Evolutionary conservation across 2,329 filamentous ascomycete genomes (phyloP).

Genomic region (Coniochaeta sp.): DNA sequence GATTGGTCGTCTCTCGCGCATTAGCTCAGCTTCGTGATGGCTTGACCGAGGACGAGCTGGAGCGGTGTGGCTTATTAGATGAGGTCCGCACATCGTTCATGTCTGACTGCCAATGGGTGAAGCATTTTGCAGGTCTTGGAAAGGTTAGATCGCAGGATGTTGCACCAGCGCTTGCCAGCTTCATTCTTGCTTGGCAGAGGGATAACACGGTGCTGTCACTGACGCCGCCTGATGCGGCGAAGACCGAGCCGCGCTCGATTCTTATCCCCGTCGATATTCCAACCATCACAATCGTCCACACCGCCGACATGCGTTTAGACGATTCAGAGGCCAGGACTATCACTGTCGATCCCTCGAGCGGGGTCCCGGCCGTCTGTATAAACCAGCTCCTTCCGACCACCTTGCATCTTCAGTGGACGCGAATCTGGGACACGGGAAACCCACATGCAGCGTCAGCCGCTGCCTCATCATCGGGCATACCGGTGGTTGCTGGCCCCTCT

Average conservation of each 20-base stretch:
- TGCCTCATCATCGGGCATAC: not conserved
- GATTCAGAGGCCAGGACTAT: slow-evolving; percentile 18
- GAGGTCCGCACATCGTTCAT: slow-evolving; percentile 43
- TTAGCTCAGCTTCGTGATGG: slow-evolving; percentile 33
- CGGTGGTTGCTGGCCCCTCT: slow-evolving; percentile 8
- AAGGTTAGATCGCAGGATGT: slow-evolving; percentile 7
- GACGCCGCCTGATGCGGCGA: slow-evolving; percentile 20
- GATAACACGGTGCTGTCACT: slow-evolving; percentile 24
- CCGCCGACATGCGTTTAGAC: slow-evolving; percentile 57
- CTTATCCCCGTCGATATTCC: slow-evolving; percentile 88
- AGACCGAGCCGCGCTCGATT: slow-evolving; percentile 52
- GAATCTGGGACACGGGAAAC: slow-evolving; percentile 49
- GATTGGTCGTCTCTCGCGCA: slow-evolving; percentile 36
- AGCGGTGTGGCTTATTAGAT: slow-evolving; percentile 47
- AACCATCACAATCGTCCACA: slow-evolving; percentile 74
- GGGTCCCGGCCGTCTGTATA: slow-evolving; percentile 41
- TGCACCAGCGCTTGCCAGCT: slow-evolving; percentile 21
- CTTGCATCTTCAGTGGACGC: slow-evolving; percentile 55
- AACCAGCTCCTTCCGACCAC: slow-evolving; percentile 61
- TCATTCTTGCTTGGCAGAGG: slow-evolving; percentile 30
- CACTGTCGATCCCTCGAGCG: slow-evolving; percentile 13
- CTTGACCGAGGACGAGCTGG: slow-evolving; percentile 45
- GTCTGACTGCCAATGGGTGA: slow-evolving; percentile 36
- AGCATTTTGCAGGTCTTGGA: slow-evolving; percentile 43
- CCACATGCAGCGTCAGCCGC: slow-evolving; percentile 18